Conservation (phyloP, 2,329 filamentous ascomycete species). For the Cadophora sp. region DNA sequence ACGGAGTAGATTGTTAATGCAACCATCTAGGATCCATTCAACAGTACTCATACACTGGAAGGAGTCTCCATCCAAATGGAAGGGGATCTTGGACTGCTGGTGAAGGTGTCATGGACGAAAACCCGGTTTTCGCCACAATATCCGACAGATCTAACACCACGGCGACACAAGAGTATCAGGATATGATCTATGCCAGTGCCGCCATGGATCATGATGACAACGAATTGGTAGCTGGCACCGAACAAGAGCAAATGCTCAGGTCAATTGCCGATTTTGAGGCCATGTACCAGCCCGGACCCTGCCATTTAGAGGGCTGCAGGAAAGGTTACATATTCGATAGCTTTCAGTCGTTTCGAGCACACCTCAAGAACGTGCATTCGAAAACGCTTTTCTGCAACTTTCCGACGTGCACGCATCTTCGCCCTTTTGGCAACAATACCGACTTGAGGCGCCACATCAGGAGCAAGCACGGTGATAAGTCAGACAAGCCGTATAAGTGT, state of each 20-base stretch:
- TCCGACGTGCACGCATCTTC: conserved; percentile 1
- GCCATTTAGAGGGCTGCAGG: conserved; percentile 3
- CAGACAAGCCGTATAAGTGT: conserved; percentile 17
- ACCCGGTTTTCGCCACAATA: background rate
- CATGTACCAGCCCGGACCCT: conserved; percentile 1
- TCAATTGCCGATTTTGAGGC: background rate
- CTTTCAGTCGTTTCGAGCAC: conserved; percentile 3
- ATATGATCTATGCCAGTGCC: too few species aligned
- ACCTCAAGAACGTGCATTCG: conserved; percentile 18
- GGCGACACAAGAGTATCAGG: background rate
- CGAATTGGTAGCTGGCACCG: background rate
- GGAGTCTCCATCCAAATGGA: background rate
- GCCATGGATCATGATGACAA: background rate
- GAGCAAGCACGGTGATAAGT: conserved; percentile 6
- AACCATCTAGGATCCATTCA: background rate
- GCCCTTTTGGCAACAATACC: conserved; percentile 11
- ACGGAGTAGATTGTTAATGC: background rate
- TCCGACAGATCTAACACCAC: background rate
- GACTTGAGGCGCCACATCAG: background rate
- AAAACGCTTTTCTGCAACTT: conserved; percentile 6
- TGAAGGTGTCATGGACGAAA: background rate
- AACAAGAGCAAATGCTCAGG: background rate
- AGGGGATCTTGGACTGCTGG: background rate
- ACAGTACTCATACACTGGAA: background rate
- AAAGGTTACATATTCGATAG: conserved; percentile 7